Evolutionary conservation across 2,329 filamentous ascomycete genomes (phyloP), one percentile per base, ranked within the genome.

Genomic region (Didymella keratinophila): DNA sequence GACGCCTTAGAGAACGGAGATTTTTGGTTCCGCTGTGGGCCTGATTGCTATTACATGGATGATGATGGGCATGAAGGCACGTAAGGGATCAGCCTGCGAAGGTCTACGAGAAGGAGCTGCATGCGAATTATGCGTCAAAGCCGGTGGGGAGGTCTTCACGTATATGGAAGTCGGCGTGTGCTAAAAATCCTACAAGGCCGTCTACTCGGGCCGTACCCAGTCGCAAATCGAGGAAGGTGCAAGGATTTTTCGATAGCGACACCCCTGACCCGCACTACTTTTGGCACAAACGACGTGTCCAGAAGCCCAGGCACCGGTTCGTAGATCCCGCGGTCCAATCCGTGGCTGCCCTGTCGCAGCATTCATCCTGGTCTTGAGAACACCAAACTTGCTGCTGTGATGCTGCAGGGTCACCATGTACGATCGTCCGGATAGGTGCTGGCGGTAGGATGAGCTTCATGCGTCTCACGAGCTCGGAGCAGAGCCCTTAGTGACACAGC

Each of bases 321-420:
- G 72, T 69, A 73, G 74, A 76, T 76, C 73, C 68, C 69, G 72
- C 72, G 70, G 68, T 71, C 65, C 67, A 72, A 68, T 71, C 71
- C 72, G 71, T 59, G 63, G 36, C 50, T 58, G 50, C 56, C 56
- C 56, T 45, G 56, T 58, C 50, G 56, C 50, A 54, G 56, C 41
- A 52, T 18, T 34, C 49, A 60, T 49, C 58, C 58, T 57, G 47
- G 60, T 58, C 50, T 47, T 20, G 52, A 50, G 16, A 45, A 49
- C 45, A 53, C 20, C 45, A 46, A 48, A 25, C 47, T 28, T 51
- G 43, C 32, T 52, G 45, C 30, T 61, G 34, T 39, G 12, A 37
- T 44, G 52, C 34, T 45, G 56, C 45, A 52, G 49, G 55, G 44
- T 43, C 37, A 37, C 32, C 20, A 37, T 48, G 47, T 43, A 47